Base-by-base conservation (phyloP, 2,329 filamentous ascomycete species). In the Colletotrichum plurivorum region DNA sequence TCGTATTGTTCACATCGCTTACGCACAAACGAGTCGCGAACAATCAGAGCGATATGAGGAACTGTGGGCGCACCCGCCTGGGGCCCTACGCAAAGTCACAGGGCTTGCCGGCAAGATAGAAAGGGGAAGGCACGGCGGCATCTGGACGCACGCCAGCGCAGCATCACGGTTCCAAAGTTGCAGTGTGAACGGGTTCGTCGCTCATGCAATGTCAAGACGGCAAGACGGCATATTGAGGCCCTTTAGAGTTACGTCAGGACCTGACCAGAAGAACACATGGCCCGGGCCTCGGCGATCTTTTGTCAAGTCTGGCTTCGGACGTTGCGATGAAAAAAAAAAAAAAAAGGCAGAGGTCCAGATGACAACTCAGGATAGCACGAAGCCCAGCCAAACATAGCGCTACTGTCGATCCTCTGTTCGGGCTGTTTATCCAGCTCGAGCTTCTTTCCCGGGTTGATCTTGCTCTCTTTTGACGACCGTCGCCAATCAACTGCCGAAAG, bases 1-100 rank as follows among this genome's bases (percentile, higher is more conserved):
- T 66, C 61, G 66, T 51, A 66, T 66, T 66, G 18, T 59, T 66
- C 66, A 60, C 66, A 60, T 69, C 66, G 62, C 66, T 69, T 69
- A 60, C 27, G 31, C 45, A 54, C 41, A 51, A 56, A 61, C 62
- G 55, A 60, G 66, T 66, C 62, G 56, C 54, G 48, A 56, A 54
- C n/a, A 39, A 46, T 20, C 48, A 59, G 6, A 36, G 36, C 13
- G 31, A 55, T 48, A 39, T 58, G 65, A 36, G 12, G 27, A 39
- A 59, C 43, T 56, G 62, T 59, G 48, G 49, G 39, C 13, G 53
- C 49, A 55, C 31, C 46, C 41, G 16, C 48, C 7, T 6, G 31
- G 41, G 31, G 15, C 31, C 55, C 41, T 13, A 27, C 55, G 45
- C 27, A 60, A 36, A 46, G 55, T 60, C 54, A 58, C 55, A 43